Evolutionary conservation across 225 moss, liverwort and hornwort genomes (phyloP).

Genomic region (Ulota crispa): DNA sequence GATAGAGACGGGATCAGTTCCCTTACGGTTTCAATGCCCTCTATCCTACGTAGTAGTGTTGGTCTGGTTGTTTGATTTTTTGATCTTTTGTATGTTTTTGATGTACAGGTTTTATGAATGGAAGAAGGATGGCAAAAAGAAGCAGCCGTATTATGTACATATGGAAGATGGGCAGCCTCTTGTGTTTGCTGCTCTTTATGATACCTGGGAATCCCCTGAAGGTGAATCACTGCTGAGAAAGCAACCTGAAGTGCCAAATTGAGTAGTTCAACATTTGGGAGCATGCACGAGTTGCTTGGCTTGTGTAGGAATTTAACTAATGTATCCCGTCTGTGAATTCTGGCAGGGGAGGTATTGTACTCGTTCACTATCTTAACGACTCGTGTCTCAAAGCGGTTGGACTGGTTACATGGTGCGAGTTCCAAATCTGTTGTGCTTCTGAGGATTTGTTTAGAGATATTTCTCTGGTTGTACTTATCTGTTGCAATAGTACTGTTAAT

Average conservation of each 20-base stretch:
- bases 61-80: not conserved
- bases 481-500: not conserved
- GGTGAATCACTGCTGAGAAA: constrained; percentile 41
- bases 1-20: not conserved
- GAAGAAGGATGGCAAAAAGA: constrained; percentile 96
- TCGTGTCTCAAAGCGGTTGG: constrained; percentile 79
- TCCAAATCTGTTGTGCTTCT: constrained; percentile 17
- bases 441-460: not conserved
- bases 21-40: not conserved
- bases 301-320: constrained; percentile 9
- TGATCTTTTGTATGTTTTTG: not conserved
- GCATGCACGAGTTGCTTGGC: not conserved
- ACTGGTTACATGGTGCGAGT: constrained; percentile 91
- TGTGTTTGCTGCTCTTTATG: constrained; percentile 89
- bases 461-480: not conserved
- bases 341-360: constrained; percentile 59
- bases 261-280: not conserved
- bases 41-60: not conserved
- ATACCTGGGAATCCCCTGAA: constrained; percentile 87
- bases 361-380: constrained; percentile 93
- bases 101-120: constrained; percentile 86
- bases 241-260: not conserved
- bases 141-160: constrained; percentile 92
- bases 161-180: constrained; percentile 71
- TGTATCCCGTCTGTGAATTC: constrained; percentile 2